Base-by-base conservation (phyloP, 2,329 filamentous ascomycete genomes). In the Mycosphaerella arachidis region DNA sequence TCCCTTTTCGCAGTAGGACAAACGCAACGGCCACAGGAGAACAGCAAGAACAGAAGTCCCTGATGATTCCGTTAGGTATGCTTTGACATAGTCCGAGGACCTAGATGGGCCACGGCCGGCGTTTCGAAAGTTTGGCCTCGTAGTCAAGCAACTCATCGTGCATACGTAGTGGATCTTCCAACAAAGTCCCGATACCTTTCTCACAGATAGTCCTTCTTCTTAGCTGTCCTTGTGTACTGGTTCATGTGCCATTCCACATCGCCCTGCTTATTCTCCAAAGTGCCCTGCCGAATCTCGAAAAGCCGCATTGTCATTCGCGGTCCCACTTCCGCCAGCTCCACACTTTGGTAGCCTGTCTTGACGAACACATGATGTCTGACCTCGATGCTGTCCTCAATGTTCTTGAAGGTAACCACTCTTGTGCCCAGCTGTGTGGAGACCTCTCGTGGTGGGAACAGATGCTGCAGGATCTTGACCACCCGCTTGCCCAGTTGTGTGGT, bases 221-320 rank as follows among this genome's bases (percentile, higher is more conserved):
- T 86, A 69, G 89, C 88, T 13, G 93, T 97, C 67, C 94, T 83
- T 8, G 93, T 99, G 75, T 96, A 99, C 73, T 97, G 93, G 63
- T 91, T 95, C 64, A 99, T 81, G 64, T 94, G 89, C 94, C 94
- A 99, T 77, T 99, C 94, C 4, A 95, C 86, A 76, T 99, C 94
- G 4, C 93, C 93, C 67, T 95, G 90, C 75, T 95, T 95, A 71
- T 92, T 96, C 73, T 97, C 94, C 61, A 97, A 79, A 4, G 93
- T 96, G 16, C 94, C 93, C 56, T 88, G 88, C 51, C 92, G 84
- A 63, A 99, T 96, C 78, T 97, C 91, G 72, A 97, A 99, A 56
- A 92, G 80, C 67, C 91, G 83, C 91, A 97, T 94, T n/a, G 92
- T 96, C 91, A 97, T 96, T 59, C 94, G 83, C 1, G 94, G 94